Conservation (phyloP, 2,329 filamentous ascomycete genomes). For the Teratosphaeria nubilosa region DNA sequence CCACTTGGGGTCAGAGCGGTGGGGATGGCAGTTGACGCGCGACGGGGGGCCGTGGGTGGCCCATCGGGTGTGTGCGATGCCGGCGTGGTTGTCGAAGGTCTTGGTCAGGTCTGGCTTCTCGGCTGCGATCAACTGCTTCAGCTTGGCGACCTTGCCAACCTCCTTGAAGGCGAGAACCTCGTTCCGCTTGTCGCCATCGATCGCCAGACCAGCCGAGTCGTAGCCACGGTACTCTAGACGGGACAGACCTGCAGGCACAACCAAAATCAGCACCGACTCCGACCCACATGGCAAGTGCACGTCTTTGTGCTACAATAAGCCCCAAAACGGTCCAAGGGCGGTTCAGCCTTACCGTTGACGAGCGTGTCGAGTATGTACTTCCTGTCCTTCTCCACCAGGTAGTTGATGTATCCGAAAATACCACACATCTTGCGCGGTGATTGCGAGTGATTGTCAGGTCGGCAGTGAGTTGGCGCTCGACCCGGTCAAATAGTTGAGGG, state of each 20-base stretch:
- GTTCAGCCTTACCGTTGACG: constrained; percentile 66
- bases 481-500: background rate
- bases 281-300: background rate
- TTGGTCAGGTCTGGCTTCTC: constrained; percentile 76
- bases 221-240: constrained; percentile 98
- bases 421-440: background rate
- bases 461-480: background rate
- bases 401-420: constrained; percentile 92
- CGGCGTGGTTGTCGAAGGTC: constrained; percentile 94
- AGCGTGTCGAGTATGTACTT: constrained; percentile 93
- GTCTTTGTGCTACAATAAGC: background rate
- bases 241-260: constrained; percentile 58
- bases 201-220: constrained; percentile 88
- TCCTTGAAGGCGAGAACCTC: constrained; percentile 97
- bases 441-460: background rate
- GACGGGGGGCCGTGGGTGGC: constrained; percentile 94
- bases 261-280: constrained; percentile 17
- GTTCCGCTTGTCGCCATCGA: constrained; percentile 98
- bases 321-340: constrained; percentile 6
- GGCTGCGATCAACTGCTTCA: constrained; percentile 84
- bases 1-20: constrained; percentile 92
- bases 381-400: constrained; percentile 96
- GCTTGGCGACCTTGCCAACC: constrained; percentile 96
- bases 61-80: constrained; percentile 98
- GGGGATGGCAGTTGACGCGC: constrained; percentile 92